Base-by-base conservation (phyloP, 768 basidiomycete genomes). In the Podaxis sp. region DNA sequence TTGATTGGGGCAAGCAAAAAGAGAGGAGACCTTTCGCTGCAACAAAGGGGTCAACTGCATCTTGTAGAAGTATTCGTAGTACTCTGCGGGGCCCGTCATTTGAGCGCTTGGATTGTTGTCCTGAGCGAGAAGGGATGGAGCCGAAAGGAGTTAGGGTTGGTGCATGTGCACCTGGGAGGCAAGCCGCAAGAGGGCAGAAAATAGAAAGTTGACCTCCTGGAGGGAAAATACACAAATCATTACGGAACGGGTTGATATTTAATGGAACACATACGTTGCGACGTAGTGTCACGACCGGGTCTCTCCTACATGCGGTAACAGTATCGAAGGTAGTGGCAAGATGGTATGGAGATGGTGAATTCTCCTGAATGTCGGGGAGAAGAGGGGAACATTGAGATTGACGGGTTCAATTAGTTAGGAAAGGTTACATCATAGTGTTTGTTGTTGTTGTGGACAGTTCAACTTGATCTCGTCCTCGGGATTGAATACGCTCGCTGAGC, bases 391-490 rank as follows among this genome's bases (percentile, higher is more conserved):
- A 33, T 1, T 33, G 8, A 33, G 30, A 33, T 33, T 17, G 44
- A 46, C 44, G 44, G 44, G 44, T n/a, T 46, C 20, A 17, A 46
- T 46, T 10, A 15, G 20, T n/a, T 46, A 17, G 17, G 17, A 8
- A 10, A 17, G 30, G 30, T 33, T 33, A 2, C 2, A 46, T 46
- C 20, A 26, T 15, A 10, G 22, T 58, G 57, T 58, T 58, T 58
- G 57, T 49, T 26, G 12, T 58, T 58, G 57, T 58, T 58, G 48
- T 58, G 44, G 28, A 58, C 17, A 37, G 57, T 58, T 58, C 57
- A 49, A 49, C 17, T 58, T 30, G 10, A 28, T 48, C 24, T 44
- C 41, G 54, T 41, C 28, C 33, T 53, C 52, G 52, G 44, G 30
- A 33, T 33, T 33, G 8, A 33, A 33, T 33, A 37, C 36, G 11